Conservation (phyloP, 176 grass and related monocot genomes). For the Triticum dicoccoides region DNA sequence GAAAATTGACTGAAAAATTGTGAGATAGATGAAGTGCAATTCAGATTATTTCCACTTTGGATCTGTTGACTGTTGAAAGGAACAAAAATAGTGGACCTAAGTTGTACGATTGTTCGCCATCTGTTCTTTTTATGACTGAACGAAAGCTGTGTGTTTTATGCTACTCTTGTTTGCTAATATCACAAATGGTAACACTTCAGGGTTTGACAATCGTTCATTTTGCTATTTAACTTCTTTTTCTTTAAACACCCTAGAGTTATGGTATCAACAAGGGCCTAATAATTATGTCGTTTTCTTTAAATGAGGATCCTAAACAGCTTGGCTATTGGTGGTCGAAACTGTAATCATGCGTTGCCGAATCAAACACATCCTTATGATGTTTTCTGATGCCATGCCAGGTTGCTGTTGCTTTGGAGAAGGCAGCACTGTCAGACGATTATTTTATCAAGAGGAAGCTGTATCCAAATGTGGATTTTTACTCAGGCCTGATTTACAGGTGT, state of each 20-base stretch:
- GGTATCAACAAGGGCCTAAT: too few species aligned
- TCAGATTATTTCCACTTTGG: not conserved
- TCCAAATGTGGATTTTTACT: constrained; percentile 99
- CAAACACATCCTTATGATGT: not conserved
- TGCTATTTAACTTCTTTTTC: too few species aligned
- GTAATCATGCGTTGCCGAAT: too few species aligned
- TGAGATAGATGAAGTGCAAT: not conserved
- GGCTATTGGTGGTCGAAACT: too few species aligned
- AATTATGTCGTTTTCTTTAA: too few species aligned
- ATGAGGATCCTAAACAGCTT: too few species aligned
- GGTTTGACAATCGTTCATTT: too few species aligned
- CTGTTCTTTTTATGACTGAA: too few species aligned
- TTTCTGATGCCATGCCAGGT: constrained; percentile 56
- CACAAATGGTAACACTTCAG: too few species aligned
- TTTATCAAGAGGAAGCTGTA: constrained; percentile 97
- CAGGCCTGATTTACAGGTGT: constrained; percentile 95
- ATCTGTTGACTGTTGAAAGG: not conserved
- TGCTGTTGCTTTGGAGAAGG: constrained; percentile 91
- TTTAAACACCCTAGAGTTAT: too few species aligned
- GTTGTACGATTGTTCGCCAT: too few species aligned
- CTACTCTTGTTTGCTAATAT: not conserved
- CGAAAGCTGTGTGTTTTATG: not conserved
- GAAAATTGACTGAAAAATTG: not conserved
- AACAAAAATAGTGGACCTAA: not conserved
- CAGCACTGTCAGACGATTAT: constrained; percentile 91